Evolutionary conservation across 306 rosid genomes (phyloP).

Genomic region (Sophora flavescens): DNA sequence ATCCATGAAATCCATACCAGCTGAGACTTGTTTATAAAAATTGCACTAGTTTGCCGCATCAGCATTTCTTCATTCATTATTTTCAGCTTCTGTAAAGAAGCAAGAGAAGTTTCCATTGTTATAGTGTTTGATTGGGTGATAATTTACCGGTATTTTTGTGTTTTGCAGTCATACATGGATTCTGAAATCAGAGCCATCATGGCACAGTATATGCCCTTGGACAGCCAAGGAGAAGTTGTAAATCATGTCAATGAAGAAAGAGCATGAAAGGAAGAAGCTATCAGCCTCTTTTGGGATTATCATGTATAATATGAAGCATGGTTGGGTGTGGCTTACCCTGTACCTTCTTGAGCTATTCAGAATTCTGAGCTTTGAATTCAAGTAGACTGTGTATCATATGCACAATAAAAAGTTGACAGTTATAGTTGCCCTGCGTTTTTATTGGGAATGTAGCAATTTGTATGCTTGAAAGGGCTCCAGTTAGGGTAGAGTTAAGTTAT

Average conservation of each 20-base stretch:
- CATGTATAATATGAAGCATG: slow-evolving; percentile 33
- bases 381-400: slow-evolving; percentile 59
- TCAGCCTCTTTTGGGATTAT: slow-evolving; percentile 5
- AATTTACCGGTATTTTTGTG: slow-evolving; percentile 25
- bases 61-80: background rate
- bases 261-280: slow-evolving; percentile 51
- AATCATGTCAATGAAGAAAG: slow-evolving; percentile 71
- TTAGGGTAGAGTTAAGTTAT: slow-evolving; percentile 26
- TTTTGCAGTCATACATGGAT: slow-evolving; percentile 95
- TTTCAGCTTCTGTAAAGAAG: slow-evolving; percentile 25
- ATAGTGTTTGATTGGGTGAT: slow-evolving; percentile 3
- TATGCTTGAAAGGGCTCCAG: slow-evolving; percentile 40
- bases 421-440: slow-evolving; percentile 51
- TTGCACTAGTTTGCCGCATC: background rate
- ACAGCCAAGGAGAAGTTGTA: slow-evolving; percentile 88
- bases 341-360: slow-evolving; percentile 49
- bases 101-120: background rate
- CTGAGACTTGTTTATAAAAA: background rate
- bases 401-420: slow-evolving; percentile 45
- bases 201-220: slow-evolving; percentile 99
- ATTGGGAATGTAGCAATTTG: slow-evolving; percentile 52
- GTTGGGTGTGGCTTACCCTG: slow-evolving; percentile 51
- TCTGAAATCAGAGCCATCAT: slow-evolving; percentile 98
- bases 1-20: slow-evolving; percentile 25
- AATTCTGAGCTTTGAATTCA: slow-evolving; percentile 56